Evolutionary conservation across 768 basidiomycete species (phyloP), one percentile per base, ranked within the genome.

Genomic region (Sutorius australiensis): DNA sequence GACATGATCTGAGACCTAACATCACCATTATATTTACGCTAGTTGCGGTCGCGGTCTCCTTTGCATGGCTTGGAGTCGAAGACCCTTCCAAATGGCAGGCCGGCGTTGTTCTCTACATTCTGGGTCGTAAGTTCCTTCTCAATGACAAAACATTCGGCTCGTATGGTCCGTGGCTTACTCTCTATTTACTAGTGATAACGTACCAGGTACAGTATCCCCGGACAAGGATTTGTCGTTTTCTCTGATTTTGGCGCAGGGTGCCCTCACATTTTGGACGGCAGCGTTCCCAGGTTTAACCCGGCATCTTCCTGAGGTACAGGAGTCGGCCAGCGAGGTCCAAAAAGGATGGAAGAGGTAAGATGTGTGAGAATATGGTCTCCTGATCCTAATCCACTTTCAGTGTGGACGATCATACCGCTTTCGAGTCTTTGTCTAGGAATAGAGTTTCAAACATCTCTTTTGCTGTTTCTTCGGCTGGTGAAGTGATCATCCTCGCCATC

Each of bases 261-360:
- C 84, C 30, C 66, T 89, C 50, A 89, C 88, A 0, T 91, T 90
- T 68, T 91, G 87, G 87, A 87, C 86, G 0, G 89, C 89, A 12
- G 88, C 89, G 12, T 89, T 91, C 64, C 87, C 88, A 0, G 87
- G 86, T 16, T 74, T 91, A 14, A 83, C 84, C 21, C 77, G 81
- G 9, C 80, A 89, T 64, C 76, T 89, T 27, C 83, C 85, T 0
- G 82, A 87, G 59, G 80, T 90, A n/a, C 75, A 79, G 55, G 66
- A 74, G 46, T 87, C 84, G 2, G 69, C 74, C 5, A 52, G 50
- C 4, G 67, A 76, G 44, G 73, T 71, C 2, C 67, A 69, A 38
- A 50, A 63, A 8, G 79, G 78, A 9, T 61, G 59, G 4, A 85
- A 84, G 69, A 65, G 72, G 86, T 83, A 44, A 46, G 73, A 2